Evolutionary conservation across 176 grass and related monocot genomes (phyloP).

Genomic region (Rhynchospora tenuis): DNA sequence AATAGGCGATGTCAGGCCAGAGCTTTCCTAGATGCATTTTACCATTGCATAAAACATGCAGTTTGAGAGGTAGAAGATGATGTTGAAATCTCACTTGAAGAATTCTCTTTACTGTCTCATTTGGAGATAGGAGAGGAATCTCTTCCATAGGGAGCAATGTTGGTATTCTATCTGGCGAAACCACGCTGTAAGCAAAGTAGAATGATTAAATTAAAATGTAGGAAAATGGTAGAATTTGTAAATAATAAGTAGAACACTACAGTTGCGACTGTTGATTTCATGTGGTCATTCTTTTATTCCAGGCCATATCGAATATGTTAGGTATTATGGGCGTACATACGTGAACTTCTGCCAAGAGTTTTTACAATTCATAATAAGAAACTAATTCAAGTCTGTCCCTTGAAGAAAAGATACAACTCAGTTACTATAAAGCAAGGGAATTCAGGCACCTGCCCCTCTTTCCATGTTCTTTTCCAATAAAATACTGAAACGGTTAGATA

Average conservation of each 20-base stretch:
- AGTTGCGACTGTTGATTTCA: not conserved
- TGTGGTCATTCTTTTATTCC: not conserved
- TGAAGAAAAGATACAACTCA: not conserved
- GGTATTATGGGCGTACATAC: not conserved
- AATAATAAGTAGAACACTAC: not conserved
- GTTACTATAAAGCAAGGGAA: not conserved
- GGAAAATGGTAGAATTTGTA: not conserved
- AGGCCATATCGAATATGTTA: not conserved
- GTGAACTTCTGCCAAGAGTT: not conserved
- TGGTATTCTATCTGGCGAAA: slow-evolving; percentile 33
- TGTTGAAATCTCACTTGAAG: slow-evolving; percentile 77
- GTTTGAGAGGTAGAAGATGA: slow-evolving; percentile 84
- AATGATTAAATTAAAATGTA: not conserved
- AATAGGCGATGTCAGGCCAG: slow-evolving; percentile 86
- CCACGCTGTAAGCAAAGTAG: not conserved
- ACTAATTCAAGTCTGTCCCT: not conserved
- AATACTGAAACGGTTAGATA: not conserved
- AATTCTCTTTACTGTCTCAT: slow-evolving; percentile 54
- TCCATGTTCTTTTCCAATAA: not conserved
- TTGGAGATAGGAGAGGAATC: slow-evolving; percentile 56
- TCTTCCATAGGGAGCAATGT: slow-evolving; percentile 47
- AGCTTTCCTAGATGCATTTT: slow-evolving; percentile 57
- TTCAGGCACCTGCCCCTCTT: not conserved
- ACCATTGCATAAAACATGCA: slow-evolving; percentile 74
- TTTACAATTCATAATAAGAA: not conserved